Percentiles rank a stretch among this genome's conserved stretches.
Evolutionary conservation across 2,329 filamentous ascomycete genomes (phyloP).

Genomic region (Diaporthe sp.): DNA sequence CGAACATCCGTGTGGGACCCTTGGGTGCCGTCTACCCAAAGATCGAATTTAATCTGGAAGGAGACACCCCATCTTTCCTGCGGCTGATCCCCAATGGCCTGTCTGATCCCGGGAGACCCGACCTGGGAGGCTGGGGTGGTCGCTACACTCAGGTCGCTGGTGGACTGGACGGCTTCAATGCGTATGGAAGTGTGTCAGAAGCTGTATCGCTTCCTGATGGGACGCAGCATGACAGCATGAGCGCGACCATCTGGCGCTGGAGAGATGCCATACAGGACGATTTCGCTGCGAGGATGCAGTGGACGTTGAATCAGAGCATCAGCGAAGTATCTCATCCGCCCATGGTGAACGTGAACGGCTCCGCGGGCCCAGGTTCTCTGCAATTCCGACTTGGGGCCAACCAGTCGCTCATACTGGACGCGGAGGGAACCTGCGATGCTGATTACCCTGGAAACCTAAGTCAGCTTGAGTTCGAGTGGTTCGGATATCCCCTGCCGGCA

Average conservation of each 20-base stretch:
- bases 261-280: background rate
- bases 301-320: background rate
- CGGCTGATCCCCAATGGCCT: background rate
- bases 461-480: background rate
- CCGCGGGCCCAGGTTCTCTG: background rate
- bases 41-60: background rate
- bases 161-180: background rate
- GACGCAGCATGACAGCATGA: background rate
- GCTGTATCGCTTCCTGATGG: background rate
- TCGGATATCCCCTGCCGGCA: background rate
- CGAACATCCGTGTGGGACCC: background rate
- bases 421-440: background rate
- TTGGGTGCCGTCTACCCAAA: background rate
- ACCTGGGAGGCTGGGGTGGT: background rate
- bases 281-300: slow-evolving; percentile 3
- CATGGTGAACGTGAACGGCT: background rate
- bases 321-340: background rate
- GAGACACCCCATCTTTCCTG: background rate
- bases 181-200: background rate
- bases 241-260: background rate
- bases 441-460: background rate
- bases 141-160: background rate
- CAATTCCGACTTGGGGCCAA: background rate
- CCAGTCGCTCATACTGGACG: background rate
- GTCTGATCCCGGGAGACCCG: background rate